These are phyloP conservation scores for Exsudoporus floridanus DNA, from an alignment of 1,284 basidiomycete species.

Conservation along the genomic window DNA sequence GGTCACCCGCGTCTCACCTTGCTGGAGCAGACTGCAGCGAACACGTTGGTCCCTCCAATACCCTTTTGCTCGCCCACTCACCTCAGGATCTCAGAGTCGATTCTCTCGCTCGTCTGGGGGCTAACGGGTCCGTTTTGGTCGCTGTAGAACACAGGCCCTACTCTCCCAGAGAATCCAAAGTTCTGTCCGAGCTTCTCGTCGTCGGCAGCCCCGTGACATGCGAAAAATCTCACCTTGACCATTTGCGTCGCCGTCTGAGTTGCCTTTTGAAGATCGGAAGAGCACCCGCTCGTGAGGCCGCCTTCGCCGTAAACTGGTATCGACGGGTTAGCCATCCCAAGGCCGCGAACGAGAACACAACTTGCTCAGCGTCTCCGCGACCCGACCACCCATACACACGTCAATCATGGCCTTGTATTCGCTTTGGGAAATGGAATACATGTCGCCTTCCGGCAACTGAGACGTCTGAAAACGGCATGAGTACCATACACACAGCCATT, in stretches of 20 bases:
- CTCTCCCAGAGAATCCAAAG: slow-evolving; percentile 83
- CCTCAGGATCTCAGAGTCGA: slow-evolving; percentile 81
- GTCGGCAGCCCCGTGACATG: neutral
- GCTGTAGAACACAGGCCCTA: slow-evolving; percentile 81
- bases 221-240: slow-evolving; percentile 68
- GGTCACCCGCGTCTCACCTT: slow-evolving; percentile 69
- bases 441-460: slow-evolving; percentile 83
- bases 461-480: slow-evolving; percentile 60
- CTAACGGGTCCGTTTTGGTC: slow-evolving; percentile 71
- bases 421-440: slow-evolving; percentile 65
- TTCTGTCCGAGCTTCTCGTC: slow-evolving; percentile 41
- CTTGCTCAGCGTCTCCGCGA: slow-evolving; percentile 87
- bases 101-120: slow-evolving; percentile 72
- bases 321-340: slow-evolving; percentile 6
- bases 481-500: neutral
- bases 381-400: slow-evolving; percentile 89
- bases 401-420: slow-evolving; percentile 82
- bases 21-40: slow-evolving; percentile 66
- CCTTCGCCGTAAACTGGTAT: slow-evolving; percentile 80
- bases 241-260: slow-evolving; percentile 81
- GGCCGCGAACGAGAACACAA: slow-evolving; percentile 1
- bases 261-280: slow-evolving; percentile 79
- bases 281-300: slow-evolving; percentile 88
- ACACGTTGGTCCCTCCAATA: neutral
- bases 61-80: slow-evolving; percentile 40